Evolutionary conservation across 2,329 filamentous ascomycete species (phyloP), one percentile per base, ranked within the genome.

Genomic region (Curvularia spicifera): DNA sequence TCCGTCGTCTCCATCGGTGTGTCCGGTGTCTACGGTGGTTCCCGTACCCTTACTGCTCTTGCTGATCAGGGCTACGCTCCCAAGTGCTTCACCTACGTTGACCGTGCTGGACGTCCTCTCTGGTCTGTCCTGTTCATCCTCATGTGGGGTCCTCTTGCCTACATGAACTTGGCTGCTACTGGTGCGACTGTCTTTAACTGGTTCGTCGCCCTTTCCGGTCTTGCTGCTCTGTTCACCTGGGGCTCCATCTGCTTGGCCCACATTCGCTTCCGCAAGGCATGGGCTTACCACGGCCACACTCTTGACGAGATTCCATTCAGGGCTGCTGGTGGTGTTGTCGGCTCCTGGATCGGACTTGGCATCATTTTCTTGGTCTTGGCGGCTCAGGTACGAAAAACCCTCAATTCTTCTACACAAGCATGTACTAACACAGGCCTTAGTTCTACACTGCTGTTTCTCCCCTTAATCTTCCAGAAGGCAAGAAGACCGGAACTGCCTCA

Each of bases 211-310:
- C 83, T 92, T 47, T 91, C 89, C 1, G 90, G 88, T 47, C 83
- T 93, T 24, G 89, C 88, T 9, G 88, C 85, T 45, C 85, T 92
- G 72, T 91, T 93, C 79, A 93, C 89, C 5, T 93, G 91, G 91
- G 86, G 83, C 54, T 90, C 90, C 64, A 94, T 97, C 75, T 96
- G 92, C 76, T 80, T 96, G n/a, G 86, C 89, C 24, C 93, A 97
- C 78, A 96, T 97, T 72, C 91, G 93, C 55, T 97, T 97, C 84
- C 91, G 93, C 63, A 79, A 80, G 60, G 76, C 74, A 22, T 78
- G 76, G 76, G 67, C 66, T 40, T 70, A 72, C 57, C 73, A 76
- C 49, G 75, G 74, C 40, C 74, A 76, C 62, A 75, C 73, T 15
- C 49, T 80, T n/a, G 78, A 80, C 47, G 79, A 81, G 68, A 73